phyloP scores from a whole-genome alignment of 768 basidiomycete genomes.

The Leccinum uliginosum region DNA sequence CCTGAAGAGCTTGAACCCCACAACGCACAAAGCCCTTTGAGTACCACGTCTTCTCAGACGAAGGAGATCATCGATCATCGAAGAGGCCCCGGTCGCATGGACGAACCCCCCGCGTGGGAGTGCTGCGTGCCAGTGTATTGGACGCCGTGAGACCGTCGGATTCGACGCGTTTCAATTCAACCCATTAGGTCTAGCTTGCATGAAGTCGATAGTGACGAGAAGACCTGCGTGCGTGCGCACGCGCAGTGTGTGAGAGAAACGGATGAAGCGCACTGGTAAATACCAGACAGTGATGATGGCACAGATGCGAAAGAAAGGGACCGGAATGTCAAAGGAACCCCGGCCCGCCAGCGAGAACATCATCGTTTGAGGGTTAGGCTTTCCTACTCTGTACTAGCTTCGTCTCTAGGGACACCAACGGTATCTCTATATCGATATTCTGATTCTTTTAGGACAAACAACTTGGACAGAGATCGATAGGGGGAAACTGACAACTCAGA shows the following conservation, averaged over 20 bases:
- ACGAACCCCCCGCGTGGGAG: neutral
- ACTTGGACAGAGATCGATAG: neutral
- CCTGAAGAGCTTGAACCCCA: neutral
- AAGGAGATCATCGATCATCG: neutral
- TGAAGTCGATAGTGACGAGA: neutral
- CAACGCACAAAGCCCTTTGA: neutral
- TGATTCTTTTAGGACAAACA: neutral
- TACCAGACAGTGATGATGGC: neutral
- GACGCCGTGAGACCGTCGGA: neutral
- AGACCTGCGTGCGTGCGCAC: neutral
- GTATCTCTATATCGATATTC: conserved; percentile 3
- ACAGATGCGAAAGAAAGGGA: neutral
- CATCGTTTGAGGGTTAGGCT: neutral
- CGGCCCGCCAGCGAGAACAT: neutral
- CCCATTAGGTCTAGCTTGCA: conserved; percentile 3
- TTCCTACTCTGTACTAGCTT: neutral
- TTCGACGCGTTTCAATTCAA: conserved; percentile 9
- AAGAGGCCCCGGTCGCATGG: neutral
- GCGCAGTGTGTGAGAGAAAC: neutral
- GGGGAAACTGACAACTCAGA: neutral
- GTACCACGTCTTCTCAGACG: neutral
- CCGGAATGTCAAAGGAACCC: neutral
- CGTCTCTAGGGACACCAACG: conserved; percentile 11
- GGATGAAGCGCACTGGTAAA: neutral
- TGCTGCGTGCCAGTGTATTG: neutral